These are phyloP conservation scores for Quillaja saponaria DNA, from an alignment of 306 rosid species.

Conservation along the genomic window DNA sequence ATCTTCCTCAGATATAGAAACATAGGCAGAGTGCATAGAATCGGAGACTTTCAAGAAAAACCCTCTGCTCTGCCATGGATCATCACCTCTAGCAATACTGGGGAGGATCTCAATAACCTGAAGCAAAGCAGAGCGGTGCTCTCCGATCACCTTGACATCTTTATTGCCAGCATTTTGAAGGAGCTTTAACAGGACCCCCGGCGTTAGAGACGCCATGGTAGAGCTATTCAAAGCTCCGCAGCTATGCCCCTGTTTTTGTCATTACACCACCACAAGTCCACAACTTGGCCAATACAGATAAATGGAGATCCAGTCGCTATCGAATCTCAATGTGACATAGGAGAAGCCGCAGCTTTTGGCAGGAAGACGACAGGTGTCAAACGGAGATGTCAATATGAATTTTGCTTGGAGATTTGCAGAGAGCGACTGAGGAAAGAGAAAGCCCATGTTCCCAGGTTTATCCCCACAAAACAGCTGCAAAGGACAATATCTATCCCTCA, in stretches of 20 bases:
- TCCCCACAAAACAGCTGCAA: conserved; percentile 21
- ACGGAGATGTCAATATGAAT: conserved; percentile 11
- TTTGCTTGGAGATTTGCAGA: conserved; percentile 35
- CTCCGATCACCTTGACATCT: conserved; percentile 44
- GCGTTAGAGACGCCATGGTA: conserved; percentile 73
- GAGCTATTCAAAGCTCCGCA: neutral
- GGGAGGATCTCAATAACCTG: conserved; percentile 76
- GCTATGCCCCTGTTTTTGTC: neutral
- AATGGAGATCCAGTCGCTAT: conserved; percentile 11
- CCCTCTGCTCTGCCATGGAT: conserved; percentile 56
- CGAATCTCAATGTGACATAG: conserved; percentile 56
- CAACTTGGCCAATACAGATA: too few species aligned
- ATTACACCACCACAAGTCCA: neutral
- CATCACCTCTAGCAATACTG: conserved; percentile 39
- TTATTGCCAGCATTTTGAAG: conserved; percentile 52
- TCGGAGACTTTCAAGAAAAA: conserved; percentile 78
- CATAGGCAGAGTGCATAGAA: conserved; percentile 66
- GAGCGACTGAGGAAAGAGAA: neutral
- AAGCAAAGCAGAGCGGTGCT: conserved; percentile 69
- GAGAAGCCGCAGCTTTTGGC: conserved; percentile 34
- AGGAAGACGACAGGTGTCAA: conserved; percentile 40
- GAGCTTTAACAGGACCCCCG: conserved; percentile 71
- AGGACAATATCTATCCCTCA: conserved; percentile 30
- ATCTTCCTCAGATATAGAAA: conserved; percentile 49
- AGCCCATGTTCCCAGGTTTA: conserved; percentile 30